A percentile compares a stretch with the other conserved stretches of the same genome.
phyloP scores from a whole-genome alignment of 179 eudicot species.

The Silene noctiflora region DNA sequence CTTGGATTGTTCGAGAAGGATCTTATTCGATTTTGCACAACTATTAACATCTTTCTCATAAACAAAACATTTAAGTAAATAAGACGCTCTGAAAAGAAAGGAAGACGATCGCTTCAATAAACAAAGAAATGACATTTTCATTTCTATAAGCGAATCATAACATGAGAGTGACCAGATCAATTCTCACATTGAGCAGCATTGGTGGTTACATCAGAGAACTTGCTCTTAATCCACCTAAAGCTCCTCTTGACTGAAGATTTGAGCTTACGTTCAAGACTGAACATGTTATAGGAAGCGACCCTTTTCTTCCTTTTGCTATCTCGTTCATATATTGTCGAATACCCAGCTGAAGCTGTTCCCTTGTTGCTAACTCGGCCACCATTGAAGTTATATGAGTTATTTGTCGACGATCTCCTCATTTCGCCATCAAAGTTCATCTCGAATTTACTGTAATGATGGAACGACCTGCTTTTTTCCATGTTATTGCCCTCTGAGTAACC shows the following conservation, averaged over 20 bases:
- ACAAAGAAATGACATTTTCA: too few species aligned
- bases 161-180: not conserved
- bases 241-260: slow-evolving; percentile 56
- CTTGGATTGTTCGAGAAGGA: too few species aligned
- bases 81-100: too few species aligned
- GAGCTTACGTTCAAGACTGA: slow-evolving; percentile 61
- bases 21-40: too few species aligned
- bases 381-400: slow-evolving; percentile 53
- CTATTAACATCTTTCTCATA: too few species aligned
- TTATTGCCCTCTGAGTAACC: not conserved
- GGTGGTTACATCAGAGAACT: slow-evolving; percentile 28
- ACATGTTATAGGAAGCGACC: slow-evolving; percentile 67
- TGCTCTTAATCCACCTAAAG: slow-evolving; percentile 78
- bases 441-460: slow-evolving; percentile 26
- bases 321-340: slow-evolving; percentile 31
- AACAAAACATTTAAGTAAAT: too few species aligned
- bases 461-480: slow-evolving; percentile 32
- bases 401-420: slow-evolving; percentile 25
- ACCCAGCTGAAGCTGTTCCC: slow-evolving; percentile 18
- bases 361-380: slow-evolving; percentile 34
- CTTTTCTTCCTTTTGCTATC: slow-evolving; percentile 70
- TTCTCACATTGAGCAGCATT: slow-evolving; percentile 12
- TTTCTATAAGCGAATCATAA: too few species aligned
- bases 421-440: slow-evolving; percentile 28
- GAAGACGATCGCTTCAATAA: too few species aligned